phyloP scores from a whole-genome alignment of 1,284 basidiomycete species.

The Leccinum variabile region DNA sequence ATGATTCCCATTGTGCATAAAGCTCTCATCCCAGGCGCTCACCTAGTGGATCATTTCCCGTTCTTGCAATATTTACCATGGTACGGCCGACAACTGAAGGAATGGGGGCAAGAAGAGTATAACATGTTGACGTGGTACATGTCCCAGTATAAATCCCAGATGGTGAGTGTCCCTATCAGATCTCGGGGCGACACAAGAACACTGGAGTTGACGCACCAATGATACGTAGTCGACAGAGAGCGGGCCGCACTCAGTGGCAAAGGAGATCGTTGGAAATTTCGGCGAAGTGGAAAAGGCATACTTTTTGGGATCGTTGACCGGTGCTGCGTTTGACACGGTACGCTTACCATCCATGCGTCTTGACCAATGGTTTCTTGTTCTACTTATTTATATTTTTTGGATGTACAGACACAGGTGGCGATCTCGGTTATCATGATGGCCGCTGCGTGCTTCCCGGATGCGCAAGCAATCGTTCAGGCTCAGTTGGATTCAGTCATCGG shows the following conservation, averaged over 20 bases:
- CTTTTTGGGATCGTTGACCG: conserved; percentile 63
- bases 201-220: background rate
- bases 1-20: conserved; percentile 42
- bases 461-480: conserved; percentile 54
- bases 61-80: conserved; percentile 57
- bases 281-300: conserved; percentile 57
- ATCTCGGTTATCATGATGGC: conserved; percentile 65
- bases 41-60: conserved; percentile 59
- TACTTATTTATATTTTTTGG: background rate
- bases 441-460: conserved; percentile 58
- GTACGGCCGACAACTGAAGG: conserved; percentile 53
- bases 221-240: conserved; percentile 12
- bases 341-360: conserved; percentile 6
- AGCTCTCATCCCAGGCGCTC: conserved; percentile 56
- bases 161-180: conserved; percentile 13
- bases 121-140: conserved; percentile 21
- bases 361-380: background rate
- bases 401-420: conserved; percentile 50
- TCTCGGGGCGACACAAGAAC: background rate
- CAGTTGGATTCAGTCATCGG: conserved; percentile 62
- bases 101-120: conserved; percentile 57
- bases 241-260: conserved; percentile 39
- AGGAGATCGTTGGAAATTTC: conserved; percentile 54
- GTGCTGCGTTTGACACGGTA: conserved; percentile 61
- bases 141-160: conserved; percentile 17